These are phyloP conservation scores for Bipolaris zeicola DNA, from an alignment of 2,329 filamentous ascomycete species.

Conservation along the genomic window DNA sequence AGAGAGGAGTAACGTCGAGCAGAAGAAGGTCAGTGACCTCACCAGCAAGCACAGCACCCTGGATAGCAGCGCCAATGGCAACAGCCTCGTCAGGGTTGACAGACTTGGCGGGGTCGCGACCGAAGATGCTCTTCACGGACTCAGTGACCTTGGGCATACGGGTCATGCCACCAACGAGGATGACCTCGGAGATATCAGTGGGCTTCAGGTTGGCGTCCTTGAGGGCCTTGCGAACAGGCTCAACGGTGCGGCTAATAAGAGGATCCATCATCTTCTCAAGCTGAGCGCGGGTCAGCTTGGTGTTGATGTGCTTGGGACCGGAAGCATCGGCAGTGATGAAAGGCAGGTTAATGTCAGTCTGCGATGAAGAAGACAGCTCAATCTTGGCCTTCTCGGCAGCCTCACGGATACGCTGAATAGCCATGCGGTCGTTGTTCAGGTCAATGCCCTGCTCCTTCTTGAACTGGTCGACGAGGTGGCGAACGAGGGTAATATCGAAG, in stretches of 20 bases:
- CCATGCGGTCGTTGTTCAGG: slow-evolving; percentile 91
- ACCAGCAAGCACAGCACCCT: slow-evolving; percentile 94
- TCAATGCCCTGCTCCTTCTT: slow-evolving; percentile 95
- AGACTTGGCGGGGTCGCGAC: slow-evolving; percentile 94
- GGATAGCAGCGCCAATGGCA: slow-evolving; percentile 94
- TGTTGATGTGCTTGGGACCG: slow-evolving; percentile 98
- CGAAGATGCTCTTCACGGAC: slow-evolving; percentile 96
- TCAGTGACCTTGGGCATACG: slow-evolving; percentile 98
- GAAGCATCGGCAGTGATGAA: slow-evolving; percentile 97
- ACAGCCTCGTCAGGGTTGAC: slow-evolving; percentile 99
- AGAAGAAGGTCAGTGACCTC: slow-evolving; percentile 96
- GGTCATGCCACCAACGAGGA: slow-evolving; percentile 98
- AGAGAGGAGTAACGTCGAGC: slow-evolving; percentile 93
- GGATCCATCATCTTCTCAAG: slow-evolving; percentile 93
- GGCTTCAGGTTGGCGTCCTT: slow-evolving; percentile 92
- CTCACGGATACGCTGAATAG: slow-evolving; percentile 98
- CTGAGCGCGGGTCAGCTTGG: slow-evolving; percentile 88
- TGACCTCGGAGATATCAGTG: slow-evolving; percentile 96
- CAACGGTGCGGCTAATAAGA: slow-evolving; percentile 82
- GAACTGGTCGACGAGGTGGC: slow-evolving; percentile 91
- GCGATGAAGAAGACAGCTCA: slow-evolving; percentile 90
- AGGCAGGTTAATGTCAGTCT: slow-evolving; percentile 97
- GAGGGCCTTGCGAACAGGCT: slow-evolving; percentile 93
- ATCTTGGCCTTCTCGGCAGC: slow-evolving; percentile 99
- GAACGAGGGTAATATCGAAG: slow-evolving; percentile 93